Conservation (phyloP, 768 basidiomycete species). For the Amanita rubescens region DNA sequence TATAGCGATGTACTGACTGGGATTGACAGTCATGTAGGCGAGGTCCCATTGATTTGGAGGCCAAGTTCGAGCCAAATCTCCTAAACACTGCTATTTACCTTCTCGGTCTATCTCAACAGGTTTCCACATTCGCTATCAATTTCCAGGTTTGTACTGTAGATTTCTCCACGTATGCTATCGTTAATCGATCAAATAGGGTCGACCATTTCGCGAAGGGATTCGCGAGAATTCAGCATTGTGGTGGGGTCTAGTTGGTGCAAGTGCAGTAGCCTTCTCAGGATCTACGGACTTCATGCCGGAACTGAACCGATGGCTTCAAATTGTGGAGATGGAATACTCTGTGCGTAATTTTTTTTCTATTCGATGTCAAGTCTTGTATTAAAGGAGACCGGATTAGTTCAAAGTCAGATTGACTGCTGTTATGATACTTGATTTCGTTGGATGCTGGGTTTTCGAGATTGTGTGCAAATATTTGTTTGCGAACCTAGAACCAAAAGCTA, state of each 20-base stretch:
- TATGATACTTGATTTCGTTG: slow-evolving; percentile 86
- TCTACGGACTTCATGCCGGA: slow-evolving; percentile 94
- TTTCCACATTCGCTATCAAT: slow-evolving; percentile 98
- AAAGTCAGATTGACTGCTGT: slow-evolving; percentile 64
- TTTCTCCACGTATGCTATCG: not conserved
- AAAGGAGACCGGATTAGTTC: slow-evolving; percentile 48
- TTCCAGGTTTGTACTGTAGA: slow-evolving; percentile 56
- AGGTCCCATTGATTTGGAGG: slow-evolving; percentile 85
- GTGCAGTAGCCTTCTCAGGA: slow-evolving; percentile 87
- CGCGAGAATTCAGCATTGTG: slow-evolving; percentile 91
- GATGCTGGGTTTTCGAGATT: slow-evolving; percentile 80
- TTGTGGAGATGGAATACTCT: slow-evolving; percentile 76
- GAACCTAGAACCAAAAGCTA: slow-evolving; percentile 73
- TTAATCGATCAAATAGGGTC: slow-evolving; percentile 46
- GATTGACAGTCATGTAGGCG: slow-evolving; percentile 29
- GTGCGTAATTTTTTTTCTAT: slow-evolving; percentile 38
- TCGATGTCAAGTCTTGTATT: not conserved
- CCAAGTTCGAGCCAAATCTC: slow-evolving; percentile 91
- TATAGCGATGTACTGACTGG: slow-evolving; percentile 4
- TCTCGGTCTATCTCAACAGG: slow-evolving; percentile 92
- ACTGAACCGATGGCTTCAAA: slow-evolving; percentile 92
- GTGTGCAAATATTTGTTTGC: slow-evolving; percentile 84
- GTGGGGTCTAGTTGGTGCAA: slow-evolving; percentile 87
- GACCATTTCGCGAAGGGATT: slow-evolving; percentile 97
- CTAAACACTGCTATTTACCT: slow-evolving; percentile 97